These are phyloP conservation scores for Dendrostoma leiphaemia DNA, from an alignment of 2,329 filamentous ascomycete genomes.

Conservation along the genomic window DNA sequence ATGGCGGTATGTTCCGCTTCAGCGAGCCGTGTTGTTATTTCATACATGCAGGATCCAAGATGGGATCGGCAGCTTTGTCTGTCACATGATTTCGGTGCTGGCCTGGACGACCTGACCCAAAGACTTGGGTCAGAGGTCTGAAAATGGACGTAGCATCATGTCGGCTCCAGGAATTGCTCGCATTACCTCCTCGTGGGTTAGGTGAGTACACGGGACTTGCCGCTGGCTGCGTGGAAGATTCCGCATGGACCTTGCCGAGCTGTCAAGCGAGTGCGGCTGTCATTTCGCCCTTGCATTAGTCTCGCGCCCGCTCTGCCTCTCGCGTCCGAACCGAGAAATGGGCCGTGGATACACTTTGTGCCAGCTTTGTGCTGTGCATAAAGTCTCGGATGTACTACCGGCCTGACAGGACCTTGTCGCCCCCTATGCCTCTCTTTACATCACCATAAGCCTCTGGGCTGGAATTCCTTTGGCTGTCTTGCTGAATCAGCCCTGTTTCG, in stretches of 20 bases:
- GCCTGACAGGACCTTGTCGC: neutral
- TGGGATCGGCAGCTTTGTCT: neutral
- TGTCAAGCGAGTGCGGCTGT: no score
- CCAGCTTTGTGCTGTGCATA: neutral
- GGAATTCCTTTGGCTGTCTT: constrained; percentile 66
- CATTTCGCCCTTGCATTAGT: neutral
- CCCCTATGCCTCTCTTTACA: no score
- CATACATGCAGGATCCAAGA: no score
- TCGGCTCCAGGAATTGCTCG: neutral
- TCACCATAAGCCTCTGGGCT: no score
- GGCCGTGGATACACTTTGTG: neutral
- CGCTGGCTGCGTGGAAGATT: neutral
- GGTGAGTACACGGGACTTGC: neutral
- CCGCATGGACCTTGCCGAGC: neutral
- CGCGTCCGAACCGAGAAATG: neutral
- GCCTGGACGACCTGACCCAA: neutral
- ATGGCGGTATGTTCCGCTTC: no score
- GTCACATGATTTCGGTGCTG: neutral
- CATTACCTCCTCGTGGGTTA: neutral
- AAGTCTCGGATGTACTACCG: neutral
- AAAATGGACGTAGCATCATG: neutral
- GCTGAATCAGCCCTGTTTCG: constrained; percentile 60
- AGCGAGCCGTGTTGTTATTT: no score
- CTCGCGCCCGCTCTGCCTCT: neutral
- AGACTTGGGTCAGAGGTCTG: neutral